phyloP scores from a whole-genome alignment of 2,329 filamentous ascomycete genomes.

The Ophiostoma ulmi region DNA sequence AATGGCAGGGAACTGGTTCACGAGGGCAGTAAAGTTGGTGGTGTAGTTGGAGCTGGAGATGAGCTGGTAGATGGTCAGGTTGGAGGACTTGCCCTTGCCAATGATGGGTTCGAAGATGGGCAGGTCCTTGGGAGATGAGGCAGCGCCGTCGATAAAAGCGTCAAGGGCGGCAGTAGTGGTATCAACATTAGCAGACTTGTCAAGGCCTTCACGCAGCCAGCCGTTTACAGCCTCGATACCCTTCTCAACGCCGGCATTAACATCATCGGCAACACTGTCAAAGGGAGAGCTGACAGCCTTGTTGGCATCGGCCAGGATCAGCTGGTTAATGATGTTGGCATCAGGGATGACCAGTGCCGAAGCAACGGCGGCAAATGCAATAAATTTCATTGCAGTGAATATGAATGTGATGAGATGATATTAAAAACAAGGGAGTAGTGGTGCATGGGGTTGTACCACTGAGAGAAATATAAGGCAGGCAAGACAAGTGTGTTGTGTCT shows the following conservation, averaged over 20 bases:
- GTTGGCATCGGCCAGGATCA: constrained; percentile 25
- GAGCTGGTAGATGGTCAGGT: constrained; percentile 73
- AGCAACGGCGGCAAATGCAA: constrained; percentile 28
- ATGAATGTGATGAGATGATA: not conserved
- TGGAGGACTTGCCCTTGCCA: constrained; percentile 40
- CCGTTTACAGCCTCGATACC: constrained; percentile 20
- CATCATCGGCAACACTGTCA: not conserved
- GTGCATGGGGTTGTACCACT: not conserved
- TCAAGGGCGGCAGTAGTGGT: not conserved
- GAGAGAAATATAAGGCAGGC: not conserved
- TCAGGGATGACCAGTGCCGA: constrained; percentile 30
- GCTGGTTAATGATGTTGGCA: constrained; percentile 24
- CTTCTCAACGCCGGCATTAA: constrained; percentile 23
- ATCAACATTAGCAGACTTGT: not conserved
- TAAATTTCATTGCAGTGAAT: constrained; percentile 28
- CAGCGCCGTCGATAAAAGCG: not conserved
- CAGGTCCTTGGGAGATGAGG: constrained; percentile 10
- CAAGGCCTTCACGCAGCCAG: constrained; percentile 22
- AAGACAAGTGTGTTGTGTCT: not conserved
- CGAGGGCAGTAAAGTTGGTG: constrained; percentile 68
- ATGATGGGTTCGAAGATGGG: not conserved
- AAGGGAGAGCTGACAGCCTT: constrained; percentile 7
- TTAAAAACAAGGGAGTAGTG: not conserved
- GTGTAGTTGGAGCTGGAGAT: constrained; percentile 73
- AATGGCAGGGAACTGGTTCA: constrained; percentile 67